Evolutionary conservation across 1,139 yeast species (phyloP).

Genomic region (Suhomyces kunorum): DNA sequence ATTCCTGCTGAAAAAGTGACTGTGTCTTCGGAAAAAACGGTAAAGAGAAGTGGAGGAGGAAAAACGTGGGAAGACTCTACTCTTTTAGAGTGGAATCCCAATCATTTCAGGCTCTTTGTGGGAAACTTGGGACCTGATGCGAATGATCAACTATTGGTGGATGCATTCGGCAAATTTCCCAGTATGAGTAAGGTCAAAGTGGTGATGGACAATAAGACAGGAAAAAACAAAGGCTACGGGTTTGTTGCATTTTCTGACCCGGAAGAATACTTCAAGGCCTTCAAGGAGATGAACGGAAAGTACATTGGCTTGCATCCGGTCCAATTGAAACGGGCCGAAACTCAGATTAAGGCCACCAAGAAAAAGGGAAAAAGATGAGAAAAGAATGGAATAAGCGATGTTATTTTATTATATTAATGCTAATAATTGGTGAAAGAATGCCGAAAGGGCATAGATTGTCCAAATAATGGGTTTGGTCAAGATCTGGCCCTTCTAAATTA

Average conservation of each 20-base stretch:
- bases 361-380: conserved; percentile 16
- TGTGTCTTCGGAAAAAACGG: conserved; percentile 28
- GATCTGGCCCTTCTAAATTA: too few relatives aligned
- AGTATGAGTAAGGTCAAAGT: conserved; percentile 58
- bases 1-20: neutral
- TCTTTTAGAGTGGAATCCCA: conserved; percentile 60
- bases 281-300: conserved; percentile 74
- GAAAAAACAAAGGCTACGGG: conserved; percentile 64
- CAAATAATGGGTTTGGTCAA: too few relatives aligned
- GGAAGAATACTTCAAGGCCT: conserved; percentile 67
- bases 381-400: too few relatives aligned
- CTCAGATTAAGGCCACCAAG: conserved; percentile 39
- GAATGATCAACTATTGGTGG: conserved; percentile 51
- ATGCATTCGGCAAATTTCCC: conserved; percentile 53
- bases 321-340: conserved; percentile 65
- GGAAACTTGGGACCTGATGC: conserved; percentile 76
- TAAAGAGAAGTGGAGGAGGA: conserved; percentile 46
- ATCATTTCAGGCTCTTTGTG: conserved; percentile 71
- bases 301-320: conserved; percentile 77
- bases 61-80: conserved; percentile 50
- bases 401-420: too few relatives aligned
- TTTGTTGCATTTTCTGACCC: conserved; percentile 65
- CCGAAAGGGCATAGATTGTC: too few relatives aligned
- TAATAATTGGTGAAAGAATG: too few relatives aligned
- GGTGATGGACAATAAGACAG: conserved; percentile 47